Conservation (phyloP, 208 protist species). For the Trypanosoma platydactyli region DNA sequence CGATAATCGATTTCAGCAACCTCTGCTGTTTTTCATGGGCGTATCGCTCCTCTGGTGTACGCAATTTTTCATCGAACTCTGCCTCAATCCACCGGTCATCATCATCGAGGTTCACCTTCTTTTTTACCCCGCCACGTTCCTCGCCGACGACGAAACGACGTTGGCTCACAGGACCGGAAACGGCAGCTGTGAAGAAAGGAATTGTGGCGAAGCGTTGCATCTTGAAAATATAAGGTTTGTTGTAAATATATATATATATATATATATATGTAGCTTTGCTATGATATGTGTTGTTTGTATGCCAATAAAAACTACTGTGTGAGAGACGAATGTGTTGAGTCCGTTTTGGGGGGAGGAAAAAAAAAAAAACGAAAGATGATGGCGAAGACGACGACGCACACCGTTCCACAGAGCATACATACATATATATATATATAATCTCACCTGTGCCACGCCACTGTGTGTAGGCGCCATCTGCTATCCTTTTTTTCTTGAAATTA, state of each 20-base stretch:
- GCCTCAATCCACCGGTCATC: slow-evolving; percentile 86
- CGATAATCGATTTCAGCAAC: slow-evolving; percentile 52
- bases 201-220: slow-evolving; percentile 34
- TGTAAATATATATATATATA: slow-evolving; percentile 1
- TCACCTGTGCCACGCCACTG: no score
- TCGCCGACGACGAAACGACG: slow-evolving; percentile 6
- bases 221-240: not conserved
- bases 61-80: slow-evolving; percentile 84
- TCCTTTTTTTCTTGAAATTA: no score
- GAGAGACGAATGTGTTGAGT: not conserved
- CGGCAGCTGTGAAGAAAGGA: not conserved
- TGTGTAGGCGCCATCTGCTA: no score
- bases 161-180: not conserved
- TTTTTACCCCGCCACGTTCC: slow-evolving; percentile 43
- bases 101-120: slow-evolving; percentile 53
- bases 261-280: not conserved
- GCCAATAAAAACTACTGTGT: not conserved
- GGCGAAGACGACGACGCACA: no score
- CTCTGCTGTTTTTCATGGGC: slow-evolving; percentile 62
- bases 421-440: slow-evolving; percentile 11
- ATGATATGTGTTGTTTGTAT: not conserved
- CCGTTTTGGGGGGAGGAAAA: no score
- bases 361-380: no score
- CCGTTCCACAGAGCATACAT: no score
- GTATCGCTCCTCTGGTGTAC: slow-evolving; percentile 81